A percentile compares a stretch with the other conserved stretches of the same genome.
Conservation (phyloP, 176 grass and related monocot species). For the Triticum monococcum region DNA sequence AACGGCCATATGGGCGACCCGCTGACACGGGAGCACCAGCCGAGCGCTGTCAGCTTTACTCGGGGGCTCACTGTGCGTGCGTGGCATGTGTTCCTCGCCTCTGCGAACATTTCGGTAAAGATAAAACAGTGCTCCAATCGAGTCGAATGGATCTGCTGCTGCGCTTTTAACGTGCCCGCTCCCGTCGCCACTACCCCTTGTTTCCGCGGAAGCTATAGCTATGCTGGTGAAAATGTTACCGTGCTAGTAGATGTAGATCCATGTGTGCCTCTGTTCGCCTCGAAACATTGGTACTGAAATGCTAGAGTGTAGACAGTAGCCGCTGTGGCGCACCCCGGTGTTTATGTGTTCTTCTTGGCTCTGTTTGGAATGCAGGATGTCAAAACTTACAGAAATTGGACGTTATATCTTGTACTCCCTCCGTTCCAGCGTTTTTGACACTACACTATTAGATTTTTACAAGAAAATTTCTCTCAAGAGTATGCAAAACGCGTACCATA, state of each 20-base stretch:
- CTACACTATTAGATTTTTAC: too few species aligned
- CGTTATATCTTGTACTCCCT: too few species aligned
- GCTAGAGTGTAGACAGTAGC: background rate
- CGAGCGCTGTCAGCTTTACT: slow-evolving; percentile 45
- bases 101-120: slow-evolving; percentile 19
- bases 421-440: too few species aligned
- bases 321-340: too few species aligned
- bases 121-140: background rate
- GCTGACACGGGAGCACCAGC: slow-evolving; percentile 38
- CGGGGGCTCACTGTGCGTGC: slow-evolving; percentile 17
- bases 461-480: too few species aligned
- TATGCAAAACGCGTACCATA: too few species aligned
- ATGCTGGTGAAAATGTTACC: background rate
- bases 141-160: slow-evolving; percentile 2
- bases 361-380: too few species aligned
- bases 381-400: too few species aligned
- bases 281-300: background rate
- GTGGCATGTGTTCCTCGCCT: background rate
- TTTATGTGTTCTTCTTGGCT: too few species aligned
- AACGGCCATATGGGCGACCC: slow-evolving; percentile 47
- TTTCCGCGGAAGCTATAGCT: background rate
- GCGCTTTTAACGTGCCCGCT: slow-evolving; percentile 18
- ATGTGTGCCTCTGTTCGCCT: background rate
- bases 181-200: background rate
- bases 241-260: background rate